Conservation (phyloP, 2,329 filamentous ascomycete genomes). For the Tolypocladium inflatum region DNA sequence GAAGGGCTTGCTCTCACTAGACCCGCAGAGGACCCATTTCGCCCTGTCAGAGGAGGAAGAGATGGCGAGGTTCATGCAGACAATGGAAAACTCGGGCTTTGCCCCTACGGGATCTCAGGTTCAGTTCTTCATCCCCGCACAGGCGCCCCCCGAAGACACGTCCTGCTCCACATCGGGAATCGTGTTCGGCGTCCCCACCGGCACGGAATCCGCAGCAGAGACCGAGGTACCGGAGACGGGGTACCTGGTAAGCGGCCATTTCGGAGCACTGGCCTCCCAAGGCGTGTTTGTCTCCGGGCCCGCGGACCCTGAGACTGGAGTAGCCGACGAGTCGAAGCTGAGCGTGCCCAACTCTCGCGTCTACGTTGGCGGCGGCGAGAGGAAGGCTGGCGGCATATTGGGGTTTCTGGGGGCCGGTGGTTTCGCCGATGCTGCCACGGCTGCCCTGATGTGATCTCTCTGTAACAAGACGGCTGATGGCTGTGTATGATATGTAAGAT, state of each 20-base stretch:
- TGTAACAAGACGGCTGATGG: neutral
- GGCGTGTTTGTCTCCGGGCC: constrained; percentile 43
- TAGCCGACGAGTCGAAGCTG: constrained; percentile 17
- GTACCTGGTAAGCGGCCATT: constrained; percentile 25
- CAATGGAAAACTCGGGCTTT: constrained; percentile 39
- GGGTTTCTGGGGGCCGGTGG: constrained; percentile 1
- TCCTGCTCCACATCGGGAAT: constrained; percentile 8
- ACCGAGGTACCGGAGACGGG: neutral
- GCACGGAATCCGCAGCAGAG: constrained; percentile 5
- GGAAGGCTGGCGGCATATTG: neutral
- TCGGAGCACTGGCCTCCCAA: constrained; percentile 53
- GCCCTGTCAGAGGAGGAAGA: constrained; percentile 36
- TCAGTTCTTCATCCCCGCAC: constrained; percentile 49
- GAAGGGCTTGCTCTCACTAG: constrained; percentile 67
- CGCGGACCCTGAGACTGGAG: constrained; percentile 1
- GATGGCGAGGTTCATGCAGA: constrained; percentile 43
- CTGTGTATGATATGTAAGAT: neutral
- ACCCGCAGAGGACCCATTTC: constrained; percentile 53
- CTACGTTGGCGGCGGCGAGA: constrained; percentile 8
- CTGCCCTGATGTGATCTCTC: constrained; percentile 1
- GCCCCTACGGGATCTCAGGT: constrained; percentile 55
- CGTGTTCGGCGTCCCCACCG: constrained; percentile 23
- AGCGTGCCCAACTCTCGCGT: constrained; percentile 24
- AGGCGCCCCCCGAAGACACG: constrained; percentile 14
- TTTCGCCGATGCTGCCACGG: constrained; percentile 7